Evolutionary conservation across 805 yeast genomes (phyloP).

Genomic region (Tetrapisispora nanseiensis): DNA sequence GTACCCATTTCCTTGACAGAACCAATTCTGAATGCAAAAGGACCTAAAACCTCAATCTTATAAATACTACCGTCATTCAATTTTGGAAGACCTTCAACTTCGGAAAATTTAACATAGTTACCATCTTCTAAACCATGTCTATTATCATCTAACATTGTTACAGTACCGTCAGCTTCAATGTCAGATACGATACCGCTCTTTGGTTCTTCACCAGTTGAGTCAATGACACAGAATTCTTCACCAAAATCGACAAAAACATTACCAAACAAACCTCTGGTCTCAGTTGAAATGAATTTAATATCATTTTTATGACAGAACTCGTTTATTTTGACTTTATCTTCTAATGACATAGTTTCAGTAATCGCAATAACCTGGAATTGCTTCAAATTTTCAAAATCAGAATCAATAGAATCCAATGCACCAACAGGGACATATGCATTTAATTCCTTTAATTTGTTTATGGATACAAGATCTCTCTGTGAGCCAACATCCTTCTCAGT

Average conservation of each 20-base stretch:
- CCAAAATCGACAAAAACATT: conserved; percentile 88
- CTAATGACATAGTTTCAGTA: conserved; percentile 59
- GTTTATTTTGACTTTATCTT: conserved; percentile 68
- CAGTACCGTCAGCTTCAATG: conserved; percentile 79
- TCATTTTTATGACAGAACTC: conserved; percentile 60
- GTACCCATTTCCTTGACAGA: conserved; percentile 46
- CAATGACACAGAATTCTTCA: conserved; percentile 64
- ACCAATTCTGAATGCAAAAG: conserved; percentile 79
- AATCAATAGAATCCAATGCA: conserved; percentile 44
- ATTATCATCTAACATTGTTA: conserved; percentile 84
- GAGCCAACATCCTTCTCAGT: conserved; percentile 62
- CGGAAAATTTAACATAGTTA: conserved; percentile 75
- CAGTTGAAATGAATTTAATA: conserved; percentile 75
- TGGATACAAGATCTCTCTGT: conserved; percentile 65
- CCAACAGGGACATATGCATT: conserved; percentile 85
- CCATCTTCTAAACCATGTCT: conserved; percentile 95
- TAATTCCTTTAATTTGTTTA: conserved; percentile 62
- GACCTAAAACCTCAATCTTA: conserved; percentile 81
- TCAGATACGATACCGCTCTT: conserved; percentile 78
- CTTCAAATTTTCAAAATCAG: conserved; percentile 37
- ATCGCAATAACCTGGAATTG: conserved; percentile 73
- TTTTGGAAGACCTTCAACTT: conserved; percentile 68
- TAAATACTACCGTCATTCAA: conserved; percentile 65
- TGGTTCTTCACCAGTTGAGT: conserved; percentile 91
- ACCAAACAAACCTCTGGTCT: conserved; percentile 82